These are phyloP conservation scores for Echria macrotheca DNA, from an alignment of 495 filamentous ascomycete genomes.

Conservation along the genomic window DNA sequence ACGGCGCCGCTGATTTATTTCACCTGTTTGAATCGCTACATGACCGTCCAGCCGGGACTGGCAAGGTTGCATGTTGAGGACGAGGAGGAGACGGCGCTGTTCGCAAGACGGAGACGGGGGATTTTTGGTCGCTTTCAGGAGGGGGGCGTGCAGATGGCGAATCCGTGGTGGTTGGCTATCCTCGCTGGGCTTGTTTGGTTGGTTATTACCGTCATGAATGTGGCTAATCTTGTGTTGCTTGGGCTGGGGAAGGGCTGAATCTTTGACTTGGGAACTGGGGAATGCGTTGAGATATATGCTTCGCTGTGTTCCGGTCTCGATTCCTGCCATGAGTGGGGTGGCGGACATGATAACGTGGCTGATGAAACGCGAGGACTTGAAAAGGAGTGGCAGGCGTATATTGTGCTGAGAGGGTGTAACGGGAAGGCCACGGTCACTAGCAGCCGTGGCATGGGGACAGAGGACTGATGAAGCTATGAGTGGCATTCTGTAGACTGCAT, in stretches of 20 bases:
- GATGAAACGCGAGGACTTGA: too few relatives aligned
- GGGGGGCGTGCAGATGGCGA: slow-evolving; percentile 51
- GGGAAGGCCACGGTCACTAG: too few relatives aligned
- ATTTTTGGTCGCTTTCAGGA: slow-evolving; percentile 8
- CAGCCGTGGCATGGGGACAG: too few relatives aligned
- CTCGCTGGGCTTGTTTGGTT: slow-evolving; percentile 60
- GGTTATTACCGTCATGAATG: slow-evolving; percentile 66
- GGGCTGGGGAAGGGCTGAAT: slow-evolving; percentile 43
- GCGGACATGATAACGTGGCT: too few relatives aligned
- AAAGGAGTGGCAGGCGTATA: too few relatives aligned
- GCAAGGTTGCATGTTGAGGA: slow-evolving; percentile 27
- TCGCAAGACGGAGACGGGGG: slow-evolving; percentile 1
- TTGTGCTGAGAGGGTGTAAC: too few relatives aligned
- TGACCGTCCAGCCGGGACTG: slow-evolving; percentile 55
- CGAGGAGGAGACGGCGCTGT: slow-evolving; percentile 12
- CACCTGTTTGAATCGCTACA: slow-evolving; percentile 73
- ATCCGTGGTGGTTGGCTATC: slow-evolving; percentile 51
- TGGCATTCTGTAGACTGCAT: too few relatives aligned
- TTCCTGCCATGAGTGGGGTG: too few relatives aligned
- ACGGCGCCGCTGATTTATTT: slow-evolving; percentile 82
- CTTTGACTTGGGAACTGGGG: neutral
- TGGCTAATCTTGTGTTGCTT: slow-evolving; percentile 65
- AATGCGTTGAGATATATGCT: too few relatives aligned
- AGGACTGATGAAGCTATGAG: too few relatives aligned
- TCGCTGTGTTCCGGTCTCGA: too few relatives aligned